These are phyloP conservation scores for Didymella segeticola DNA, from an alignment of 2,329 filamentous ascomycete species.

Conservation along the genomic window DNA sequence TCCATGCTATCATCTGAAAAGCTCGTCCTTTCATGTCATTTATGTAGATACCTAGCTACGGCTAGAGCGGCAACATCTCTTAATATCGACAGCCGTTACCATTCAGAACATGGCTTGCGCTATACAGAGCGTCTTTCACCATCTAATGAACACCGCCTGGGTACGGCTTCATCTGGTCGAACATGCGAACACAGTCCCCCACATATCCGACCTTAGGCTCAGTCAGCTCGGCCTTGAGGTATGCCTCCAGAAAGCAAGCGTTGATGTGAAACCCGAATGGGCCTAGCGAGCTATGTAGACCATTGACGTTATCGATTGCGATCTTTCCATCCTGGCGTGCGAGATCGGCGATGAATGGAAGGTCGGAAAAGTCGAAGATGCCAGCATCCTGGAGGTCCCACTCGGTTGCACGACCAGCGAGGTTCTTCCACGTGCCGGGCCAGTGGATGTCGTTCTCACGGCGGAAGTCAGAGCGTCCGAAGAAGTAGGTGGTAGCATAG, in stretches of 20 bases:
- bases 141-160: not conserved
- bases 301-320: not conserved
- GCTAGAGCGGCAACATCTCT: no score
- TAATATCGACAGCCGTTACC: not conserved
- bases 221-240: slow-evolving; percentile 19
- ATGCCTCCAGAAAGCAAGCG: slow-evolving; percentile 26
- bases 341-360: slow-evolving; percentile 28
- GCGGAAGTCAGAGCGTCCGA: slow-evolving; percentile 73
- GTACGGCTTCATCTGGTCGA: slow-evolving; percentile 16
- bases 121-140: not conserved
- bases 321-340: slow-evolving; percentile 17
- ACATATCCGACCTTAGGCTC: slow-evolving; percentile 2
- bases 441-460: slow-evolving; percentile 95
- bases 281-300: slow-evolving; percentile 9
- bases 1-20: not conserved
- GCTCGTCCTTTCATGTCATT: not conserved
- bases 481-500: slow-evolving; percentile 29
- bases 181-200: slow-evolving; percentile 19
- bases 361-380: slow-evolving; percentile 34
- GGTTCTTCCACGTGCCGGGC: slow-evolving; percentile 64
- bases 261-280: slow-evolving; percentile 19
- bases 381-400: slow-evolving; percentile 29
- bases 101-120: not conserved
- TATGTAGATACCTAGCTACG: not conserved
- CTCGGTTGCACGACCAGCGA: slow-evolving; percentile 28